phyloP scores from a whole-genome alignment of 202 grass and related monocot species.

The Dendrocalamus latiflorus region DNA sequence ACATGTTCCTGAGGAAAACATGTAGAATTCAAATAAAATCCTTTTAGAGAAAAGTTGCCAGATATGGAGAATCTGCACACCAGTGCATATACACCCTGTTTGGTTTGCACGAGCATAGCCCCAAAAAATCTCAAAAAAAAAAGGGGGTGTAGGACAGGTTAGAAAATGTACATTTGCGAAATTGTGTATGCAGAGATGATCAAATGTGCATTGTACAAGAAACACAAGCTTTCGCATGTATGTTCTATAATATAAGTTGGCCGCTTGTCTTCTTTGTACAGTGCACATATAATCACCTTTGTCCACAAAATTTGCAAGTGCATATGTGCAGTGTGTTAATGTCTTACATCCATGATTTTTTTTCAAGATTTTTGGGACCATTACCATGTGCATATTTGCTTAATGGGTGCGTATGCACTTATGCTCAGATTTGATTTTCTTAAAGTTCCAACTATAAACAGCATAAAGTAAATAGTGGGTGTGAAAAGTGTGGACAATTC shows the following conservation, averaged over 20 bases:
- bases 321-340: background rate
- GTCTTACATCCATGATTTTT: background rate
- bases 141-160: background rate
- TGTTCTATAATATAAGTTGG: background rate
- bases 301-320: background rate
- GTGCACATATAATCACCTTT: background rate
- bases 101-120: background rate
- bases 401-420: no score
- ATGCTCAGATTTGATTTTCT: background rate
- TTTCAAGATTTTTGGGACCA: no score
- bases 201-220: background rate
- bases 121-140: background rate
- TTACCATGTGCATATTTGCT: no score
- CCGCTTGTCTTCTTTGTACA: background rate
- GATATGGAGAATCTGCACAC: background rate
- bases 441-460: background rate
- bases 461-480: slow-evolving; percentile 1
- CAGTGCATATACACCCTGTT: background rate
- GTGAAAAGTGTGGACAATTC: background rate
- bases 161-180: background rate
- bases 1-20: slow-evolving; percentile 71
- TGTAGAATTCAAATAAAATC: background rate
- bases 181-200: background rate
- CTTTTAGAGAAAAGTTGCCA: background rate
- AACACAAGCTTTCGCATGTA: background rate